Conservation (phyloP, 179 eudicot species). For the Beta corolliflora region DNA sequence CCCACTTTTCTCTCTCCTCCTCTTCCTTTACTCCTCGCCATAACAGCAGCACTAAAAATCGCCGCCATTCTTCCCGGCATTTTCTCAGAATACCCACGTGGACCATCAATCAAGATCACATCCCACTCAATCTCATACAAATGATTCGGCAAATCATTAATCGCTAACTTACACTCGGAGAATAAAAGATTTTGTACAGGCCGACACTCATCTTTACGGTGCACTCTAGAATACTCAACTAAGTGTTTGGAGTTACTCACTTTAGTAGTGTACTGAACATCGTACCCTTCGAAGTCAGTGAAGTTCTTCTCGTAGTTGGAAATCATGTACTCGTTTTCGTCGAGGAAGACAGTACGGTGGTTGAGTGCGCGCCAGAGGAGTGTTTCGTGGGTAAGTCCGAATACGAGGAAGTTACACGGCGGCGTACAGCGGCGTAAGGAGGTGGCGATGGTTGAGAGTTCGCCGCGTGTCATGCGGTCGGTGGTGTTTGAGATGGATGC, state of each 20-base stretch:
- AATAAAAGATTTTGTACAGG: conserved; percentile 73
- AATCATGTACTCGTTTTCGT: conserved; percentile 54
- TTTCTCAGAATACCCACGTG: conserved; percentile 51
- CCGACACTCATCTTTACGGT: conserved; percentile 42
- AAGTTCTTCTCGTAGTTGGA: conserved; percentile 42
- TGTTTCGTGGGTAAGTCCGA: conserved; percentile 80
- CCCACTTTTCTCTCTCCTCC: not conserved
- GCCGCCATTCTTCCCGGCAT: conserved; percentile 76
- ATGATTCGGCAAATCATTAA: conserved; percentile 82
- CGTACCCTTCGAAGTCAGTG: conserved; percentile 71
- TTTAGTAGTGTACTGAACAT: conserved; percentile 62
- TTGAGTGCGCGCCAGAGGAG: conserved; percentile 73
- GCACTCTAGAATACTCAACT: conserved; percentile 32
- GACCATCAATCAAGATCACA: conserved; percentile 75
- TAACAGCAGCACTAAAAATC: conserved; percentile 66
- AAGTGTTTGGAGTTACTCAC: conserved; percentile 38
- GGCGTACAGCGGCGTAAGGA: conserved; percentile 43
- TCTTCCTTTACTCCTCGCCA: conserved; percentile 49
- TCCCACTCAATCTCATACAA: conserved; percentile 74
- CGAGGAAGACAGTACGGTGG: conserved; percentile 63
- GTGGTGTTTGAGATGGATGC: conserved; percentile 41
- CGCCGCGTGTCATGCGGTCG: conserved; percentile 44
- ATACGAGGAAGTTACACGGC: conserved; percentile 62
- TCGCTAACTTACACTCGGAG: conserved; percentile 74
- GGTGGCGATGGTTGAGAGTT: conserved; percentile 46